Percentiles rank a stretch among this genome's conserved stretches.
Evolutionary conservation across 768 basidiomycete species (phyloP).

Genomic region (Suillus americanus): DNA sequence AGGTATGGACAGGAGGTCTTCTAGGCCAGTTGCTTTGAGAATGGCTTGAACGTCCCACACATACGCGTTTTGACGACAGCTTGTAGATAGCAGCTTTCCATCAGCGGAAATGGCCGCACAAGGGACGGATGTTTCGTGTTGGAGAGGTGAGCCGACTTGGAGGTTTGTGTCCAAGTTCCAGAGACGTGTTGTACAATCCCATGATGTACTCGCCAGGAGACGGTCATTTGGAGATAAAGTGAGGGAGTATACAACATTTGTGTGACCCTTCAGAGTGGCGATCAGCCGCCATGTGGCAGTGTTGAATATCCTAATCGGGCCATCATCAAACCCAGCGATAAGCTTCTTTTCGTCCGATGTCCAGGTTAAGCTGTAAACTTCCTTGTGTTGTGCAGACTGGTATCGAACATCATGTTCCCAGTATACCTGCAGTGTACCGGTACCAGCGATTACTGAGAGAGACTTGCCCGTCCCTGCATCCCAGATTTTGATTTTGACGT

Average conservation of each 20-base stretch:
- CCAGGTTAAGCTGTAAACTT: too few species aligned
- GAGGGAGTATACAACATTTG: not conserved
- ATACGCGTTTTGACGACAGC: not conserved
- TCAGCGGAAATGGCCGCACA: not conserved
- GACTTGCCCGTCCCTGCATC: not conserved
- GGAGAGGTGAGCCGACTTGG: not conserved
- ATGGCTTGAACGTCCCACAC: not conserved
- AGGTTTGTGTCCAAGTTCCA: not conserved
- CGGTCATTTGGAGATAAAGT: not conserved
- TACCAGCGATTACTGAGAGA: too few species aligned
- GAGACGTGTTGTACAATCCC: not conserved
- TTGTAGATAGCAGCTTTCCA: not conserved
- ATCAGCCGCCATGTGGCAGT: not conserved
- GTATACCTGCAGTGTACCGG: too few species aligned
- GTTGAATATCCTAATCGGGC: not conserved
- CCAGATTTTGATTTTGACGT: not conserved
- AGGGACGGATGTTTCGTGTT: not conserved
- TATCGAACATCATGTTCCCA: too few species aligned
- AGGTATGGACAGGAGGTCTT: not conserved
- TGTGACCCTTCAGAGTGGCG: not conserved
- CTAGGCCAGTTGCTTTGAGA: not conserved
- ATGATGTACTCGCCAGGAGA: too few species aligned
- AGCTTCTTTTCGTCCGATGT: not conserved
- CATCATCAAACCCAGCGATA: too few species aligned
- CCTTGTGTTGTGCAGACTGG: too few species aligned